Percentiles rank a stretch among this genome's conserved stretches.
These are phyloP conservation scores for Populus hybrid DNA, from an alignment of 441 rosid species.

Conservation along the genomic window DNA sequence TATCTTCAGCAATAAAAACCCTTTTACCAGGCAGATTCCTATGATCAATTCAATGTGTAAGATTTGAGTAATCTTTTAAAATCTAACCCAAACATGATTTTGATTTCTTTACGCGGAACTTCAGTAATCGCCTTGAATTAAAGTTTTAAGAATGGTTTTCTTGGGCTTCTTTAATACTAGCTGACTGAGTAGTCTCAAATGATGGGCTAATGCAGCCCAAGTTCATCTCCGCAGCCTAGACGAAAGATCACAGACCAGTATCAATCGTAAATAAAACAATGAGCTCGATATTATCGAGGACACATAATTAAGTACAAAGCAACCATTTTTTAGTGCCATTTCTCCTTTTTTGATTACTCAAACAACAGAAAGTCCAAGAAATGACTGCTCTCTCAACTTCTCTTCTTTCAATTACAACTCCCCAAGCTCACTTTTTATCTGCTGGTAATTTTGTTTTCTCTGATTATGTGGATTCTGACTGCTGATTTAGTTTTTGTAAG, in stretches of 20 bases:
- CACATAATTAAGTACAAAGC: not conserved
- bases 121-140: too few species aligned
- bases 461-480: not conserved
- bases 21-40: too few species aligned
- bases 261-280: not conserved
- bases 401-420: constrained; percentile 3
- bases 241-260: not conserved
- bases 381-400: constrained; percentile 20
- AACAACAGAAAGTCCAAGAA: not conserved
- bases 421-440: constrained; percentile 7
- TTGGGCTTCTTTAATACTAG: not conserved
- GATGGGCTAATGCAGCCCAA: not conserved
- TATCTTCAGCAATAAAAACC: too few species aligned
- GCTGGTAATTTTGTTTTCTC: constrained; percentile 17
- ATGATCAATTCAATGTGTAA: too few species aligned
- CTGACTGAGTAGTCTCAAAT: not conserved
- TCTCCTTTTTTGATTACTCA: not conserved
- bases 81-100: too few species aligned
- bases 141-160: not conserved
- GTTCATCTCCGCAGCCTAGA: not conserved
- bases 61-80: too few species aligned
- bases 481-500: not conserved
- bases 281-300: constrained; percentile 4
- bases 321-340: not conserved
- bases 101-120: too few species aligned